These are phyloP conservation scores for Astrocystis sublimbata DNA, from an alignment of 495 filamentous ascomycete genomes.

Conservation along the genomic window DNA sequence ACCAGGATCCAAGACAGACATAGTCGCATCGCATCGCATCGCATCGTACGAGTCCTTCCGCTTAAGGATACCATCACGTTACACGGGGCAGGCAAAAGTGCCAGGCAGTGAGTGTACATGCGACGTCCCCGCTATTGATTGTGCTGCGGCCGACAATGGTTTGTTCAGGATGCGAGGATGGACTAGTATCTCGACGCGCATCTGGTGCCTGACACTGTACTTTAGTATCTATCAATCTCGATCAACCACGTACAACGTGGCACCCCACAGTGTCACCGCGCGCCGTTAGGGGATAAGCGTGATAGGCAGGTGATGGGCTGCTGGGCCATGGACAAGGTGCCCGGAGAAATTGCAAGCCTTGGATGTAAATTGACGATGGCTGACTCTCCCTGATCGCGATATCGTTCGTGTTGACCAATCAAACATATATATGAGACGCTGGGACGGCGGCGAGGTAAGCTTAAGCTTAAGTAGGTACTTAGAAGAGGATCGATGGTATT, in stretches of 20 bases:
- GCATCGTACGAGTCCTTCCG: background rate
- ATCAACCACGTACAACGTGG: constrained; percentile 22
- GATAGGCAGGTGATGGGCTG: constrained; percentile 5
- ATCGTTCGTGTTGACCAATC: background rate
- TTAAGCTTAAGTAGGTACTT: background rate
- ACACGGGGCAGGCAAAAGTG: background rate
- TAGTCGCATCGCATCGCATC: too few species aligned
- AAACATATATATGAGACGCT: background rate
- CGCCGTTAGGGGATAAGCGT: background rate
- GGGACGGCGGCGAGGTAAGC: background rate
- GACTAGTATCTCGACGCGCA: too few species aligned
- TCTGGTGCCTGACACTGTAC: too few species aligned
- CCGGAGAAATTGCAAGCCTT: constrained; percentile 15
- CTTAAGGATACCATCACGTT: background rate
- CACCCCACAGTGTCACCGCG: constrained; percentile 5
- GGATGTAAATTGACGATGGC: background rate
- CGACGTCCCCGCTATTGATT: too few species aligned
- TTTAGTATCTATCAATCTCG: too few species aligned
- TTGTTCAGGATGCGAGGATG: too few species aligned
- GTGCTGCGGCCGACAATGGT: background rate
- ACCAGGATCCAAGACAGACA: background rate
- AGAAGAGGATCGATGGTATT: too few species aligned
- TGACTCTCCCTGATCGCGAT: background rate
- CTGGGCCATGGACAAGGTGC: constrained; percentile 16
- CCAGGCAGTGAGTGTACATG: background rate